These are phyloP conservation scores for Dryas integrifolia DNA, from an alignment of 331 rosid species.

Conservation along the genomic window DNA sequence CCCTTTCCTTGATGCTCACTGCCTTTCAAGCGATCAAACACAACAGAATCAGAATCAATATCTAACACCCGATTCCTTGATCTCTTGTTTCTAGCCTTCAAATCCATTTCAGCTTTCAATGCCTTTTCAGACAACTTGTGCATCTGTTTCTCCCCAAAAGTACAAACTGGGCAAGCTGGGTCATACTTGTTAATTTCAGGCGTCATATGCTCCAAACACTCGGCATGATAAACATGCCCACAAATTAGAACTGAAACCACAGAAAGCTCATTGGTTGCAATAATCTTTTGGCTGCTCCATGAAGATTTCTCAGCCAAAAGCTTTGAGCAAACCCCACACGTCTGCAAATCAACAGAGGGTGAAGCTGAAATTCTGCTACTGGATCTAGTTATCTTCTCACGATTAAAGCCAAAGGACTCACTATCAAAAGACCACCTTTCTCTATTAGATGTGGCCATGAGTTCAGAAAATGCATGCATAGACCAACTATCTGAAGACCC, in stretches of 20 bases:
- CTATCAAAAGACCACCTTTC: slow-evolving; percentile 90
- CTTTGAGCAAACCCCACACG: slow-evolving; percentile 84
- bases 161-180: slow-evolving; percentile 84
- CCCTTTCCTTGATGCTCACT: slow-evolving; percentile 45
- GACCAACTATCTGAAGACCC: slow-evolving; percentile 91
- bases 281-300: slow-evolving; percentile 79
- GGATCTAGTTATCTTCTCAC: slow-evolving; percentile 57
- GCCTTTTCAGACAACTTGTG: slow-evolving; percentile 63
- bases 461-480: slow-evolving; percentile 74
- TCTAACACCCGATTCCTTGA: slow-evolving; percentile 59
- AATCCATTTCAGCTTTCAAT: slow-evolving; percentile 69
- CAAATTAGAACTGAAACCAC: slow-evolving; percentile 79
- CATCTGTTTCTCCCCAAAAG: slow-evolving; percentile 75
- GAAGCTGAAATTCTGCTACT: slow-evolving; percentile 56
- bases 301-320: slow-evolving; percentile 69
- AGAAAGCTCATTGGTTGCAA: slow-evolving; percentile 70
- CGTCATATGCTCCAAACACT: slow-evolving; percentile 82
- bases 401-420: slow-evolving; percentile 68
- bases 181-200: slow-evolving; percentile 74
- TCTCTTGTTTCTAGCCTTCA: slow-evolving; percentile 60
- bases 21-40: slow-evolving; percentile 46
- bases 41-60: slow-evolving; percentile 50
- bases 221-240: slow-evolving; percentile 90
- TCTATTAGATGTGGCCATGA: slow-evolving; percentile 60
- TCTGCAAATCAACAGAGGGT: slow-evolving; percentile 57